A percentile compares a stretch with the other conserved stretches of the same genome.
Conservation (phyloP, 106 monocot genomes). For the Dendrobium catenatum region DNA sequence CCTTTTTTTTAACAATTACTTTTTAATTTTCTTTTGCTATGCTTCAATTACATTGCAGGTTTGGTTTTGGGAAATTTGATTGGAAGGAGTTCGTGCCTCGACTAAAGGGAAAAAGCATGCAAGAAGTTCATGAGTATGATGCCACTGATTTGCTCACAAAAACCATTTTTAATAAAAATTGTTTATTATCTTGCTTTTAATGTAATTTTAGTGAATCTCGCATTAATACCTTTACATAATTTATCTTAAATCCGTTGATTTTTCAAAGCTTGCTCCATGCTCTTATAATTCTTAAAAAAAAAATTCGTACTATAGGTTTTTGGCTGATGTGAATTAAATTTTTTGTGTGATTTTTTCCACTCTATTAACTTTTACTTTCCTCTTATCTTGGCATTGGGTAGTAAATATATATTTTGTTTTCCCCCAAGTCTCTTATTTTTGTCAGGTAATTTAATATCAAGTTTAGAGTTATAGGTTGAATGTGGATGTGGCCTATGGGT, state of each 20-base stretch:
- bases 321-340: not conserved
- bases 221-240: not conserved
- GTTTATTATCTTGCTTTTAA: not conserved
- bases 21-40: constrained; percentile 6
- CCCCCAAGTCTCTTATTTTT: not conserved
- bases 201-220: not conserved
- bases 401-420: not conserved
- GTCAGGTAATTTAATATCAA: not conserved
- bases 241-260: not conserved
- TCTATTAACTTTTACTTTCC: not conserved
- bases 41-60: constrained; percentile 37
- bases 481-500: not conserved
- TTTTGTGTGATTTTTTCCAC: not conserved
- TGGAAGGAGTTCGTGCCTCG: constrained; percentile 87
- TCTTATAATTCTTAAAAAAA: not conserved
- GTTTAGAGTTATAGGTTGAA: not conserved
- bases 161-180: not conserved
- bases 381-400: not conserved
- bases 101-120: constrained; percentile 72
- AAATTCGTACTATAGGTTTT: not conserved
- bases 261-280: not conserved
- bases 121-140: constrained; percentile 85
- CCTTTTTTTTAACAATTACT: not conserved
- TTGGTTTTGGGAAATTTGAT: constrained; percentile 87
- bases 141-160: not conserved